These are phyloP conservation scores for Geotrichum histeridarum DNA, from an alignment of 1,139 yeast species.

Conservation along the genomic window DNA sequence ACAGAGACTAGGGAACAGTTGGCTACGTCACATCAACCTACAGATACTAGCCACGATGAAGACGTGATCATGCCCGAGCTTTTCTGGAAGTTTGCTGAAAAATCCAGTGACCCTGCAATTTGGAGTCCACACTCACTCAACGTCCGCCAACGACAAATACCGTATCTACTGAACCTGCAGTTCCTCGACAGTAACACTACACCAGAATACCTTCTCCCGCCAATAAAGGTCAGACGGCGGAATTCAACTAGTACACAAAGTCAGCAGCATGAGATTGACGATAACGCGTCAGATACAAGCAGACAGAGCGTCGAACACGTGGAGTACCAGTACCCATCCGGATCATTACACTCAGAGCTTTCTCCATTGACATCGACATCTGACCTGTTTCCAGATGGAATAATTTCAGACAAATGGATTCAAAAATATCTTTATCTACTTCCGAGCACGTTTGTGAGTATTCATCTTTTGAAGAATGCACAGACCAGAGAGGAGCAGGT, in stretches of 20 bases:
- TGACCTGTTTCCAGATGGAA: conserved; percentile 41
- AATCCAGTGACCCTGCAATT: conserved; percentile 8
- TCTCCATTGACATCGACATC: conserved; percentile 44
- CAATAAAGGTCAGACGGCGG: conserved; percentile 8
- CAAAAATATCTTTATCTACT: conserved; percentile 43
- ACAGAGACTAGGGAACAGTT: conserved; percentile 23
- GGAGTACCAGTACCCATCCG: conserved; percentile 33
- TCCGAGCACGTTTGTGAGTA: conserved; percentile 45
- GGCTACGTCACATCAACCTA: conserved; percentile 20
- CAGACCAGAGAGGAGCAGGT: conserved; percentile 25
- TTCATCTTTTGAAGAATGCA: conserved; percentile 37
- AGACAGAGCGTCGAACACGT: conserved; percentile 4
- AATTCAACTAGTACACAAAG: background rate
- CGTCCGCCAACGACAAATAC: conserved; percentile 8
- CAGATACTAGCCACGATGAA: conserved; percentile 5
- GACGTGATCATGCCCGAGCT: conserved; percentile 20
- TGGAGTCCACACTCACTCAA: conserved; percentile 19
- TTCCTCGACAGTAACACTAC: conserved; percentile 20
- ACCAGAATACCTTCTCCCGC: conserved; percentile 16
- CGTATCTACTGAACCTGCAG: conserved; percentile 26
- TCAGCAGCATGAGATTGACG: background rate
- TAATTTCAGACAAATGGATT: conserved; percentile 47
- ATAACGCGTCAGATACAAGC: conserved; percentile 2
- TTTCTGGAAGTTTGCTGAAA: conserved; percentile 17
- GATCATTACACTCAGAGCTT: conserved; percentile 33